A percentile compares a stretch with the other conserved stretches of the same genome.
Conservation (phyloP, 139 green algal genomes). For the Zygnema circumcarinatum region DNA sequence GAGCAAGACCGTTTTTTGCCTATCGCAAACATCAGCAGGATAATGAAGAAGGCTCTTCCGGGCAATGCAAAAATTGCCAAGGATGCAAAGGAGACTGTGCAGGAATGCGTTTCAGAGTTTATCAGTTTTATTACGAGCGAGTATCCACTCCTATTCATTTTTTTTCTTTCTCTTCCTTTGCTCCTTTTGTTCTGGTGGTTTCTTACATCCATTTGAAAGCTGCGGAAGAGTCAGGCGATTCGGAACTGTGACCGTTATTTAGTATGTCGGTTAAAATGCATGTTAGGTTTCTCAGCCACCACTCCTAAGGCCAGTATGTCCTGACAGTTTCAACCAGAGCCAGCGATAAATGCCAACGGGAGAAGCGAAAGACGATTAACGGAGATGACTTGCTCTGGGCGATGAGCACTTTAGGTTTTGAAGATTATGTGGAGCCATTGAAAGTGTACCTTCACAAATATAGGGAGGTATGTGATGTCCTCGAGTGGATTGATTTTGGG, state of each 20-base stretch:
- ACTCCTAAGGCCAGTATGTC: background rate
- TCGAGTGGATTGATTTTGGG: slow-evolving; percentile 1
- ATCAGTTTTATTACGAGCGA: slow-evolving; percentile 99
- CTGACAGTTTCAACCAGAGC: slow-evolving; percentile 73
- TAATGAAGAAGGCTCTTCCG: slow-evolving; percentile 94
- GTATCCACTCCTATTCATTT: slow-evolving; percentile 66
- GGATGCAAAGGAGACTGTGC: slow-evolving; percentile 98
- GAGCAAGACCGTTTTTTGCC: slow-evolving; percentile 96
- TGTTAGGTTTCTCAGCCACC: too few relatives aligned
- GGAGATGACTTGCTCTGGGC: slow-evolving; percentile 98
- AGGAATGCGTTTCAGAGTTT: slow-evolving; percentile 99
- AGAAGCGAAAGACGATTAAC: slow-evolving; percentile 99
- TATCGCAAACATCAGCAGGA: slow-evolving; percentile 98
- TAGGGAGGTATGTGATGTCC: slow-evolving; percentile 79
- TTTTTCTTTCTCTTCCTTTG: slow-evolving; percentile 30
- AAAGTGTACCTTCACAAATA: slow-evolving; percentile 96
- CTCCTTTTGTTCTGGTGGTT: too few relatives aligned
- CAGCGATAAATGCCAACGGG: slow-evolving; percentile 96
- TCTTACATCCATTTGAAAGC: too few relatives aligned
- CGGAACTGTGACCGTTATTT: too few relatives aligned
- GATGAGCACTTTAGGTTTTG: slow-evolving; percentile 96
- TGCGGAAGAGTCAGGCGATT: too few relatives aligned
- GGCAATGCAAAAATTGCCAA: slow-evolving; percentile 95
- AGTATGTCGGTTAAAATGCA: too few relatives aligned
- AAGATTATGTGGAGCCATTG: slow-evolving; percentile 95